Conservation (phyloP, 805 yeast genomes). For the Starmerella kuoi region DNA sequence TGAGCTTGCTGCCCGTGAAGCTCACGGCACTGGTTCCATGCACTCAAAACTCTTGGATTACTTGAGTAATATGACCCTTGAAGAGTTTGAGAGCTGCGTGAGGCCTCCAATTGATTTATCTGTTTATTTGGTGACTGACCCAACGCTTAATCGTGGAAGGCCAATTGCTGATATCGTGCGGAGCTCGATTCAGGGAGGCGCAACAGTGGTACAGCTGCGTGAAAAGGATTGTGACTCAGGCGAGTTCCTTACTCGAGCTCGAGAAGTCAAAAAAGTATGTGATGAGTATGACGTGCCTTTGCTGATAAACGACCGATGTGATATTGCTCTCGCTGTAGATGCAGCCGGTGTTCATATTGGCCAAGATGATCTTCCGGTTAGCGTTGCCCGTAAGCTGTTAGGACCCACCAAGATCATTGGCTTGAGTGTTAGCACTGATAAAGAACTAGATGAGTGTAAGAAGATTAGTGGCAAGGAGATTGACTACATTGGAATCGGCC, state of each 20-base stretch:
- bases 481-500: constrained; percentile 75
- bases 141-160: constrained; percentile 13
- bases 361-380: constrained; percentile 68
- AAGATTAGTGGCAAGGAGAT: constrained; percentile 3
- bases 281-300: constrained; percentile 51
- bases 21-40: constrained; percentile 20
- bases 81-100: constrained; percentile 11
- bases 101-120: constrained; percentile 16
- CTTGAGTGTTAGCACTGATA: constrained; percentile 50
- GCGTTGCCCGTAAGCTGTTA: constrained; percentile 45
- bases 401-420: constrained; percentile 74
- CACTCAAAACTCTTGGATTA: constrained; percentile 17
- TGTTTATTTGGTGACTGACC: constrained; percentile 22
- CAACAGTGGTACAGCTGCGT: constrained; percentile 68
- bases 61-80: constrained; percentile 15
- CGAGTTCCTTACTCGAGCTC: constrained; percentile 53
- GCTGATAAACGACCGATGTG: constrained; percentile 75
- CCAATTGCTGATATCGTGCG: constrained; percentile 18
- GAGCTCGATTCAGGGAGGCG: constrained; percentile 56
- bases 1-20: constrained; percentile 16
- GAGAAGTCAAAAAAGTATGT: constrained; percentile 49
- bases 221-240: constrained; percentile 64
- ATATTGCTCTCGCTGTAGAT: constrained; percentile 76
- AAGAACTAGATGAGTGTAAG: constrained; percentile 36
- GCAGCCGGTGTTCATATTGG: constrained; percentile 93